Conservation (phyloP, 768 basidiomycete species). For the Tulasnella sp. region DNA sequence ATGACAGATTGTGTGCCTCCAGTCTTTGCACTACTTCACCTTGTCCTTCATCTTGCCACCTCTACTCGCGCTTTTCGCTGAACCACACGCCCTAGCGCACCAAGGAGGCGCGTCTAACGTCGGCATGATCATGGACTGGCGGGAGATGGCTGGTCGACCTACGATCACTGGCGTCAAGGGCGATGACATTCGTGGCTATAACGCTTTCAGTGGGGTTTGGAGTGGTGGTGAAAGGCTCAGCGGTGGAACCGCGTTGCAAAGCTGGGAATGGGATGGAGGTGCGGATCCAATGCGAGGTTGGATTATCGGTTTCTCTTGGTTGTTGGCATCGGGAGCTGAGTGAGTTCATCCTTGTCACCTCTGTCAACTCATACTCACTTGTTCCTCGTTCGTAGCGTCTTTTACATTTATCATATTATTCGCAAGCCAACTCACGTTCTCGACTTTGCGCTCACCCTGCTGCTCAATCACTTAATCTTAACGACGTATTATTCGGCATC, state of each 20-base stretch:
- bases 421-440: conserved; percentile 88
- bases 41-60: conserved; percentile 76
- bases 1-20: conserved; percentile 78
- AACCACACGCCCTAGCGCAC: conserved; percentile 24
- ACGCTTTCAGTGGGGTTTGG: conserved; percentile 63
- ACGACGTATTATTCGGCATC: conserved; percentile 81
- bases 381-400: conserved; percentile 36
- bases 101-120: conserved; percentile 29
- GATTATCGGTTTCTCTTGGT: conserved; percentile 83
- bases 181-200: conserved; percentile 47
- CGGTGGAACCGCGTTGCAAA: conserved; percentile 38
- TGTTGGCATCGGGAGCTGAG: conserved; percentile 75
- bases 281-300: conserved; percentile 77
- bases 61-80: conserved; percentile 59
- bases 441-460: conserved; percentile 84
- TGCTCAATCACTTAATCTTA: conserved; percentile 85
- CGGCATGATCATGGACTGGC: conserved; percentile 95
- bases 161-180: conserved; percentile 60
- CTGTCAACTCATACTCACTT: neutral
- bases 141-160: conserved; percentile 80
- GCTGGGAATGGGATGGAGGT: conserved; percentile 51
- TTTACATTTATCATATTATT: conserved; percentile 77
- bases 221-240: conserved; percentile 69
- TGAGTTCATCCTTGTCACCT: conserved; percentile 35
- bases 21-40: conserved; percentile 88